Evolutionary conservation across 352 stramenopile species (phyloP).

Genomic region (Halophytophthora batemanensis): DNA sequence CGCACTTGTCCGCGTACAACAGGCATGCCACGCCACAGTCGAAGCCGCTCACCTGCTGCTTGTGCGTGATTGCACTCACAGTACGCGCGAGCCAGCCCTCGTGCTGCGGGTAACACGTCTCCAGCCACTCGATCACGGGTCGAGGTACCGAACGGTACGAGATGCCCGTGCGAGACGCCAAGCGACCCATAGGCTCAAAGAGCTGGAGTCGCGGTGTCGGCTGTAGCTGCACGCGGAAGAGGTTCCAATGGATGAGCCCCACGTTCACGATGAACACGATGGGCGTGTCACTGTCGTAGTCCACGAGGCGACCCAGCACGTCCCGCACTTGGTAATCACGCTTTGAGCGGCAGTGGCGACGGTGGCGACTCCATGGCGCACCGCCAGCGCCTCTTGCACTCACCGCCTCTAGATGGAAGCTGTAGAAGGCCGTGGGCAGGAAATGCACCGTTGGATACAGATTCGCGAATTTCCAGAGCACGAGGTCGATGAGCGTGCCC

Average conservation of each 20-base stretch:
- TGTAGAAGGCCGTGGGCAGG: slow-evolving; percentile 83
- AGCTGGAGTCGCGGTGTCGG: slow-evolving; percentile 73
- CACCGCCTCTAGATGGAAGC: slow-evolving; percentile 48
- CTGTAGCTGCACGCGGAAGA: slow-evolving; percentile 77
- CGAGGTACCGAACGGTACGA: slow-evolving; percentile 77
- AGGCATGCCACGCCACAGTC: slow-evolving; percentile 88
- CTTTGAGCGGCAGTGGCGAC: slow-evolving; percentile 8
- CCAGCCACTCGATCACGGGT: slow-evolving; percentile 80
- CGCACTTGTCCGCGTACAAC: slow-evolving; percentile 86
- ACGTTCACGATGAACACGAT: slow-evolving; percentile 86
- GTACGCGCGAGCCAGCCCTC: slow-evolving; percentile 51
- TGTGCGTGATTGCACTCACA: slow-evolving; percentile 75
- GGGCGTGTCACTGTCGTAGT: slow-evolving; percentile 49
- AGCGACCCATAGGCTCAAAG: slow-evolving; percentile 85
- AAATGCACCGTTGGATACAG: slow-evolving; percentile 74
- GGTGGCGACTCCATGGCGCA: slow-evolving; percentile 17
- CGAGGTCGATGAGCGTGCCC: slow-evolving; percentile 79
- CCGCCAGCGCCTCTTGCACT: neutral
- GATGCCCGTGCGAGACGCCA: slow-evolving; percentile 54
- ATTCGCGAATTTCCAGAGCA: slow-evolving; percentile 77
- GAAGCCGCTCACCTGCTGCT: slow-evolving; percentile 87
- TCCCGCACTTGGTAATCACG: slow-evolving; percentile 50
- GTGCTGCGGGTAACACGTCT: slow-evolving; percentile 67
- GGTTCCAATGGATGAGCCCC: slow-evolving; percentile 84
- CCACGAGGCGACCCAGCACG: slow-evolving; percentile 61